Evolutionary conservation across 805 yeast genomes (phyloP).

Genomic region (Candida lessepsii): DNA sequence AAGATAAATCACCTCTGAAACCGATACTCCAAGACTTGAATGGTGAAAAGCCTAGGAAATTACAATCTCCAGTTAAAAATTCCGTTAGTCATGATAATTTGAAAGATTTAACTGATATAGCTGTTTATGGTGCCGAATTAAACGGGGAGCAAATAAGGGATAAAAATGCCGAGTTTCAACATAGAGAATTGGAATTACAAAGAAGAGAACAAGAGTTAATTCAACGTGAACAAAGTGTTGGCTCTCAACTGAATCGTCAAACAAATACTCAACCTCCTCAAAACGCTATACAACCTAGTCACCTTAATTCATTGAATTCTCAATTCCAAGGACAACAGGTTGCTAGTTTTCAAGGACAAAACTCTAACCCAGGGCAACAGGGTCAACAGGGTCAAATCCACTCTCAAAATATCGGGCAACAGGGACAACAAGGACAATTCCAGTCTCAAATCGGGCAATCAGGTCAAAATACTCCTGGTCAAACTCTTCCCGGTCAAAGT

Average conservation of each 20-base stretch:
- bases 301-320: constrained; percentile 4
- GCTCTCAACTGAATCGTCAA: too few species aligned
- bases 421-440: too few species aligned
- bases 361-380: constrained; percentile 7
- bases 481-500: too few species aligned
- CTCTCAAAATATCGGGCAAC: too few species aligned
- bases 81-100: constrained; percentile 23
- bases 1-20: not conserved
- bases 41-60: not conserved
- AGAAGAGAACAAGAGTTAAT: constrained; percentile 27
- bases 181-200: constrained; percentile 26
- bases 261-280: too few species aligned
- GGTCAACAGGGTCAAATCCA: too few species aligned
- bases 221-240: constrained; percentile 14
- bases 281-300: constrained; percentile 1
- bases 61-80: constrained; percentile 1
- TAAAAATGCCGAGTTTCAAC: constrained; percentile 12
- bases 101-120: constrained; percentile 38
- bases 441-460: too few species aligned
- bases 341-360: constrained; percentile 12
- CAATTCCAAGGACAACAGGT: constrained; percentile 13
- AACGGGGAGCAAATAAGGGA: constrained; percentile 26
- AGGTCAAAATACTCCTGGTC: too few species aligned
- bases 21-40: not conserved
- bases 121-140: constrained; percentile 34